Conservation (phyloP, 257 asterid species). For the Echites panduratus region DNA sequence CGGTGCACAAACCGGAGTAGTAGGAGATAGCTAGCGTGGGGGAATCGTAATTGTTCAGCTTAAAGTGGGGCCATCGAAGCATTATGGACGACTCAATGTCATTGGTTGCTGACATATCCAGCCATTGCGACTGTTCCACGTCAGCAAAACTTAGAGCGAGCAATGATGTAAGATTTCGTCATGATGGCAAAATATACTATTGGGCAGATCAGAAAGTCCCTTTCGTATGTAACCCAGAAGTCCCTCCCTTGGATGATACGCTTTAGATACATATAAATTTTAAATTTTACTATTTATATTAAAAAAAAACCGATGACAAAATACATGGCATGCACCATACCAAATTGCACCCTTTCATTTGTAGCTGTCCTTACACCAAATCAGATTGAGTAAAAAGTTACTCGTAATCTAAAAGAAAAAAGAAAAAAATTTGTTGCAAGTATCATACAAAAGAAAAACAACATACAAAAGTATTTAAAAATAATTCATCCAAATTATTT, state of each 20-base stretch:
- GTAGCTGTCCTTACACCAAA: too few relatives aligned
- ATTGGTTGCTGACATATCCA: conserved; percentile 42
- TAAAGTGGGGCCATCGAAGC: conserved; percentile 13
- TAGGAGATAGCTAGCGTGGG: not conserved
- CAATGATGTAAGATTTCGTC: conserved; percentile 30
- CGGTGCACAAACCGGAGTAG: not conserved
- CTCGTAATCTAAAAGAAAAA: not conserved
- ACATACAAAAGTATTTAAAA: too few relatives aligned
- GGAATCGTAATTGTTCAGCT: conserved; percentile 19
- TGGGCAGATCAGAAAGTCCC: not conserved
- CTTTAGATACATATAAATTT: not conserved
- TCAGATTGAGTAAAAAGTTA: not conserved
- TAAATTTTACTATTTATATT: too few relatives aligned
- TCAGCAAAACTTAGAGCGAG: conserved; percentile 20
- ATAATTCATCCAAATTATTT: too few relatives aligned
- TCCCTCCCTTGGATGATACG: conserved; percentile 12
- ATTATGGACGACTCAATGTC: conserved; percentile 43
- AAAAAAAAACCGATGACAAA: not conserved
- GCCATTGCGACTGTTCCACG: conserved; percentile 32
- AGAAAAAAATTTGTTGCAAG: not conserved
- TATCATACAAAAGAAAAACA: not conserved
- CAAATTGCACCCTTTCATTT: too few relatives aligned
- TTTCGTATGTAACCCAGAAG: not conserved
- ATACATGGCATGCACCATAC: not conserved
- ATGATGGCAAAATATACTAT: conserved; percentile 15